A percentile compares a stretch with the other conserved stretches of the same genome.
These are phyloP conservation scores for Fusarium zealandicum DNA, from an alignment of 2,329 filamentous ascomycete species.

Conservation along the genomic window DNA sequence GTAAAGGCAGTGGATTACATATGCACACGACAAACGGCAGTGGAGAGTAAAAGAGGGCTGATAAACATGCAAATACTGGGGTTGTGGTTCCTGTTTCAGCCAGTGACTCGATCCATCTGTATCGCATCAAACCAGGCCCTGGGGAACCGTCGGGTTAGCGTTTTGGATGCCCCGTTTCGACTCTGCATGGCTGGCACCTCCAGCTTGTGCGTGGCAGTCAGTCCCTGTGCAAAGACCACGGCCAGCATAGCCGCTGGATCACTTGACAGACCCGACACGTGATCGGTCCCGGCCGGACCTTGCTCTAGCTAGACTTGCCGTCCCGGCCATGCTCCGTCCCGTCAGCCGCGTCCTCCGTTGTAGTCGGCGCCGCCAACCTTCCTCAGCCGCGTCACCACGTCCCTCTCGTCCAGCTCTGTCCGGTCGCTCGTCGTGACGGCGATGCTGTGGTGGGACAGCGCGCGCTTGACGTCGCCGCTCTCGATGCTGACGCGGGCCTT, in stretches of 20 bases:
- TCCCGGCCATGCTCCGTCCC: not conserved
- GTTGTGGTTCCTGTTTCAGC: too few relatives aligned
- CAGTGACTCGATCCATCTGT: not conserved
- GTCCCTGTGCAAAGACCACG: too few relatives aligned
- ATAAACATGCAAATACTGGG: not conserved
- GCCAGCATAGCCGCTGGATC: too few relatives aligned
- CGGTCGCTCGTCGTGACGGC: constrained; percentile 68
- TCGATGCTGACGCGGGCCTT: constrained; percentile 74
- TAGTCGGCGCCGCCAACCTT: constrained; percentile 76
- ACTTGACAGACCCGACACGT: not conserved
- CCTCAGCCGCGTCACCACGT: constrained; percentile 67
- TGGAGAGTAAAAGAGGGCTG: not conserved
- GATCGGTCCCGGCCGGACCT: too few relatives aligned
- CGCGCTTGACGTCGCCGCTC: constrained; percentile 69
- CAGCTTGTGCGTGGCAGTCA: too few relatives aligned
- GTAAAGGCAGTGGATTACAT: not conserved
- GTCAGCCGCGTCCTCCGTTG: constrained; percentile 67
- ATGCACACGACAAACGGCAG: not conserved
- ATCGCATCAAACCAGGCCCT: too few relatives aligned
- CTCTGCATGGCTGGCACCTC: too few relatives aligned
- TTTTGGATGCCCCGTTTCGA: too few relatives aligned
- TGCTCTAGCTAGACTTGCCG: not conserved
- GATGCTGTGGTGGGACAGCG: constrained; percentile 70
- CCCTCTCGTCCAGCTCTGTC: constrained; percentile 66
- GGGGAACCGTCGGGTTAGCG: too few relatives aligned